These are phyloP conservation scores for Neurospora sp. DNA, from an alignment of 495 filamentous ascomycete genomes.

Conservation along the genomic window DNA sequence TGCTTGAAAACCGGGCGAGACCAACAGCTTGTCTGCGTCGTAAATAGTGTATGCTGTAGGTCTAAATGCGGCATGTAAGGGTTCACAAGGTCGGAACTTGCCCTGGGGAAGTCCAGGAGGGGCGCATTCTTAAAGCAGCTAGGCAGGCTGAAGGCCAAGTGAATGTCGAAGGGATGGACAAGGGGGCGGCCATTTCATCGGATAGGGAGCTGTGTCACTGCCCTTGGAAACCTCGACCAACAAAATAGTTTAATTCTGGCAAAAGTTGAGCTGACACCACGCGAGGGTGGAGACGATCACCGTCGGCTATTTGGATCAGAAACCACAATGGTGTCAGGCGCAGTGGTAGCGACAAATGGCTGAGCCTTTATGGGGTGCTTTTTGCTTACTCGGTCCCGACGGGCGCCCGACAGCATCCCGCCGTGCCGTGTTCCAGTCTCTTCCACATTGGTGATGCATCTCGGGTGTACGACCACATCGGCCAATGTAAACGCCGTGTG, in stretches of 20 bases:
- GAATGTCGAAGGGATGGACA: neutral
- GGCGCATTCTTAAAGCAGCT: neutral
- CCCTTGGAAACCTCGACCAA: neutral
- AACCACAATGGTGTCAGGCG: neutral
- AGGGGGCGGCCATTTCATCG: neutral
- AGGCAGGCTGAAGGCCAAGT: neutral
- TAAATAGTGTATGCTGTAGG: neutral
- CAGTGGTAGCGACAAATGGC: neutral
- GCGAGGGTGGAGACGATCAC: neutral
- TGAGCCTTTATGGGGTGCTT: neutral
- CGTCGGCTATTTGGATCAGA: neutral
- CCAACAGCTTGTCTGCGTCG: neutral
- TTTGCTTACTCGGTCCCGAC: neutral
- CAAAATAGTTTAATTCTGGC: neutral
- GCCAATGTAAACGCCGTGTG: neutral
- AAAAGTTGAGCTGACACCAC: neutral
- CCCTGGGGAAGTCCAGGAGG: neutral
- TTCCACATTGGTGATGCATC: neutral
- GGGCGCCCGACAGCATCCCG: neutral
- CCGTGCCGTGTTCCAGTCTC: neutral
- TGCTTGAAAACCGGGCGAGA: neutral
- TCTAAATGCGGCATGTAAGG: neutral
- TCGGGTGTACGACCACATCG: neutral
- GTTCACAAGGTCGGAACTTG: neutral
- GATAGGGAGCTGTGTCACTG: neutral